Percentiles rank a stretch among this genome's conserved stretches.
phyloP scores from a whole-genome alignment of 2,329 filamentous ascomycete species.

The Diaporthe sp. region DNA sequence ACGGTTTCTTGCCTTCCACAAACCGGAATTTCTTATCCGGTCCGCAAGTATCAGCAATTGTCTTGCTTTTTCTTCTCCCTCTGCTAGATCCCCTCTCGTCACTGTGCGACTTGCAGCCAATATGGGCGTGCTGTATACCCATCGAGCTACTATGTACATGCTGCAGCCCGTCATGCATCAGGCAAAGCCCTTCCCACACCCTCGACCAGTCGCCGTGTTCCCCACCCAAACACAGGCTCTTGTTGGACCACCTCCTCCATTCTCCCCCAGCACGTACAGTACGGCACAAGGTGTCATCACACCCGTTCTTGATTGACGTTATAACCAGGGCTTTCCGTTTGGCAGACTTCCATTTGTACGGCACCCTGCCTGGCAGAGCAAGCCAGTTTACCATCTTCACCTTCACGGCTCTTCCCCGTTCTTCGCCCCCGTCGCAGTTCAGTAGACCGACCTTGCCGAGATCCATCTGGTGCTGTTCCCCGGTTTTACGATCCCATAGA shows the following conservation, averaged over 20 bases:
- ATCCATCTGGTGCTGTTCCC: constrained; percentile 14
- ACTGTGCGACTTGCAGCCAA: constrained; percentile 34
- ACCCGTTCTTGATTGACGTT: constrained; percentile 33
- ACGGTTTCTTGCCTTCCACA: constrained; percentile 12
- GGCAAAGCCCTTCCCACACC: constrained; percentile 34
- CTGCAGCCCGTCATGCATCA: constrained; percentile 38
- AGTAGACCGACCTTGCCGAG: constrained; percentile 29
- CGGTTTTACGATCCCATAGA: constrained; percentile 23
- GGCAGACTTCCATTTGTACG: constrained; percentile 21
- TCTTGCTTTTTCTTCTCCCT: constrained; percentile 35
- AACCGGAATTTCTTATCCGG: constrained; percentile 9
- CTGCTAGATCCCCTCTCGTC: constrained; percentile 31
- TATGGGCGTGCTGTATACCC: constrained; percentile 34
- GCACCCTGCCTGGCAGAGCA: constrained; percentile 28
- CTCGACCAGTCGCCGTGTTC: constrained; percentile 36
- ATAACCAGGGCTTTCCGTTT: constrained; percentile 24
- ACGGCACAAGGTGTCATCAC: constrained; percentile 35
- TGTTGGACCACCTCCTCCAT: constrained; percentile 30
- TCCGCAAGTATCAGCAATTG: constrained; percentile 22
- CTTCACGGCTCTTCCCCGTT: constrained; percentile 15
- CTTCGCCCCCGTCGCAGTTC: constrained; percentile 20
- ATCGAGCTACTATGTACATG: constrained; percentile 35
- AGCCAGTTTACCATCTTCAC: background rate
- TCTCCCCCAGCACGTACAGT: constrained; percentile 27
- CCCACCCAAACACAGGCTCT: constrained; percentile 35